Conservation (phyloP, 192 early-diverging fungal genomes). For the Backusella parvicylindrica region DNA sequence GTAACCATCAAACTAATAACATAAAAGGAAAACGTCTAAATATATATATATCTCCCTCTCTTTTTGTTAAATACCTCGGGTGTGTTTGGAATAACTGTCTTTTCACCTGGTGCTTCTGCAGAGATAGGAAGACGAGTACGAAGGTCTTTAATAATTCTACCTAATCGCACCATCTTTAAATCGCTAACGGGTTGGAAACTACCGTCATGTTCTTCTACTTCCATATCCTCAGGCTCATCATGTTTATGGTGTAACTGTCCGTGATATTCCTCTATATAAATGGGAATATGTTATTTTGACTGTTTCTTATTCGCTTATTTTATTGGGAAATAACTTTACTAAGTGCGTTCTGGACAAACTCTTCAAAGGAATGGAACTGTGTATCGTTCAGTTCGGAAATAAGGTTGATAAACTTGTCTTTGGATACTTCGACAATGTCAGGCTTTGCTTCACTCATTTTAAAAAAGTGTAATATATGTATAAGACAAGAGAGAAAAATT, state of each 20-base stretch:
- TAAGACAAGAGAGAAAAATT: background rate
- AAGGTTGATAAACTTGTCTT: slow-evolving; percentile 28
- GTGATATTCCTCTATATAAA: slow-evolving; percentile 31
- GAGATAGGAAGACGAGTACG: slow-evolving; percentile 46
- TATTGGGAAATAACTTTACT: background rate
- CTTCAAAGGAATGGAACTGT: slow-evolving; percentile 29
- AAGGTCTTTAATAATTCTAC: slow-evolving; percentile 50
- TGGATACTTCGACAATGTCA: slow-evolving; percentile 15
- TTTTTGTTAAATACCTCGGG: slow-evolving; percentile 50
- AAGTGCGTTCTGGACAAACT: slow-evolving; percentile 28
- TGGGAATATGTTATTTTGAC: background rate
- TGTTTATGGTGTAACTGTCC: slow-evolving; percentile 21
- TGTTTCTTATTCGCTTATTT: too few relatives aligned
- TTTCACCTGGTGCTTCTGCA: slow-evolving; percentile 50
- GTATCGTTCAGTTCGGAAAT: slow-evolving; percentile 23
- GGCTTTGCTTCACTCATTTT: background rate
- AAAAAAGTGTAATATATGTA: too few relatives aligned
- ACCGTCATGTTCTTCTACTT: slow-evolving; percentile 21
- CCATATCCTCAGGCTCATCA: slow-evolving; percentile 9
- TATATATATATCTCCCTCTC: background rate
- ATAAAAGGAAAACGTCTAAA: background rate
- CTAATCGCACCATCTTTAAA: slow-evolving; percentile 33
- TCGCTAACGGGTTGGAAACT: slow-evolving; percentile 26
- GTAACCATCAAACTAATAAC: slow-evolving; percentile 45
- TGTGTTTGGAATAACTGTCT: slow-evolving; percentile 41